Conservation (phyloP, 306 rosid genomes). For the Crataegus laevigata region DNA sequence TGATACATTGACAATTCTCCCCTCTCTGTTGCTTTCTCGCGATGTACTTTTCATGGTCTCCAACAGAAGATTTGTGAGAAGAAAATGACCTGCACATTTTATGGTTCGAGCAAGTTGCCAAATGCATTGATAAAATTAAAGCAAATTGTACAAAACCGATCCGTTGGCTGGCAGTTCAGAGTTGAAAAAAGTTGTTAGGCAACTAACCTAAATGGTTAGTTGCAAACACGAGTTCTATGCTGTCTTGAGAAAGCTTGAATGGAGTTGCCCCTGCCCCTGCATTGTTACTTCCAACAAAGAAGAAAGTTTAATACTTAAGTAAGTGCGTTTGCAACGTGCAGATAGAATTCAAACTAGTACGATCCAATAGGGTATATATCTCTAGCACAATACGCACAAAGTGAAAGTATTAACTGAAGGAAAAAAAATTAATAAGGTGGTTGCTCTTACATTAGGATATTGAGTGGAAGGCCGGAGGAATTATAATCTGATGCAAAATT, state of each 20-base stretch:
- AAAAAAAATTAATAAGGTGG: background rate
- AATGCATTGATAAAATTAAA: background rate
- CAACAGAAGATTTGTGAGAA: slow-evolving; percentile 67
- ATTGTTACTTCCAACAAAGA: slow-evolving; percentile 57
- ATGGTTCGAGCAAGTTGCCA: background rate
- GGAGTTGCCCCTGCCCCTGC: slow-evolving; percentile 78
- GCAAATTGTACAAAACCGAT: background rate
- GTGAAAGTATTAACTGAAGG: background rate
- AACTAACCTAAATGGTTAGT: slow-evolving; percentile 63
- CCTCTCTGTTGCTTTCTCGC: slow-evolving; percentile 45
- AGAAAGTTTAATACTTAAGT: background rate
- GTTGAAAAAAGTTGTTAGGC: background rate
- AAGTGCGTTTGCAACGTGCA: too few relatives aligned
- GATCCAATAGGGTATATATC: too few relatives aligned
- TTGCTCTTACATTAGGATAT: slow-evolving; percentile 67
- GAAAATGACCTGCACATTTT: slow-evolving; percentile 66
- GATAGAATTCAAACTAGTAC: too few relatives aligned
- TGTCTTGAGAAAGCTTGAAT: slow-evolving; percentile 58
- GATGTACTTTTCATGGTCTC: slow-evolving; percentile 76
- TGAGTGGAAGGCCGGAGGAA: slow-evolving; percentile 57
- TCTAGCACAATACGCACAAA: background rate
- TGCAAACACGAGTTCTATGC: slow-evolving; percentile 75
- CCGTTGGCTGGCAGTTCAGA: background rate
- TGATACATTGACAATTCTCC: slow-evolving; percentile 65
- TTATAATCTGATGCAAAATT: slow-evolving; percentile 53